These are phyloP conservation scores for Ogataea thermomethanolica DNA, from an alignment of 805 yeast species.

Conservation along the genomic window DNA sequence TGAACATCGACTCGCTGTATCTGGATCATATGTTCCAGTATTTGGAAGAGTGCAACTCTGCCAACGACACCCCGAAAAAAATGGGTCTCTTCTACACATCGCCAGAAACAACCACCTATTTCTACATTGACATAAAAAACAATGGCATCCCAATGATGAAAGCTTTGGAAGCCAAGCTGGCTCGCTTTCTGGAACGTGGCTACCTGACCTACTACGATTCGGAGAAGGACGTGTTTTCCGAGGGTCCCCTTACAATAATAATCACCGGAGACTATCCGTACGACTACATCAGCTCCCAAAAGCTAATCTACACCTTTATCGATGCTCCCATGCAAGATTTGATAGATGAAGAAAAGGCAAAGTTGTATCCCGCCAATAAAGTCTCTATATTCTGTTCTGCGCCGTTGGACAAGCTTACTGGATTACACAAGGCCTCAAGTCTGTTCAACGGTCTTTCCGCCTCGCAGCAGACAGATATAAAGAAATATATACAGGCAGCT, in stretches of 20 bases:
- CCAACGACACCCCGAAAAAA: conserved; percentile 1
- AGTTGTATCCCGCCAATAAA: conserved; percentile 17
- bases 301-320: conserved; percentile 39
- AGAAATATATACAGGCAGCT: conserved; percentile 31
- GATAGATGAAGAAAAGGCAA: conserved; percentile 14
- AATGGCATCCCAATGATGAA: conserved; percentile 39
- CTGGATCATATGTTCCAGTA: conserved; percentile 48
- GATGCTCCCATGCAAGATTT: conserved; percentile 48
- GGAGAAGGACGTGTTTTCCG: conserved; percentile 30
- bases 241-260: conserved; percentile 58
- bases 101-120: conserved; percentile 46
- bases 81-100: conserved; percentile 43
- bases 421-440: conserved; percentile 12
- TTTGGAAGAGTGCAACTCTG: conserved; percentile 44
- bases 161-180: conserved; percentile 41
- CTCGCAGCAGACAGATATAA: conserved; percentile 31
- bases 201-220: conserved; percentile 49
- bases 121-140: conserved; percentile 63
- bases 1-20: conserved; percentile 49
- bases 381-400: conserved; percentile 25
- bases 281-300: conserved; percentile 30
- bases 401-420: conserved; percentile 21
- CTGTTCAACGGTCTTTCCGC: conserved; percentile 32
- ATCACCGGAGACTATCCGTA: conserved; percentile 64
- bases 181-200: conserved; percentile 43